Evolutionary conservation across 2,329 filamentous ascomycete genomes (phyloP).

Genomic region (Thielaviopsis punctulata): DNA sequence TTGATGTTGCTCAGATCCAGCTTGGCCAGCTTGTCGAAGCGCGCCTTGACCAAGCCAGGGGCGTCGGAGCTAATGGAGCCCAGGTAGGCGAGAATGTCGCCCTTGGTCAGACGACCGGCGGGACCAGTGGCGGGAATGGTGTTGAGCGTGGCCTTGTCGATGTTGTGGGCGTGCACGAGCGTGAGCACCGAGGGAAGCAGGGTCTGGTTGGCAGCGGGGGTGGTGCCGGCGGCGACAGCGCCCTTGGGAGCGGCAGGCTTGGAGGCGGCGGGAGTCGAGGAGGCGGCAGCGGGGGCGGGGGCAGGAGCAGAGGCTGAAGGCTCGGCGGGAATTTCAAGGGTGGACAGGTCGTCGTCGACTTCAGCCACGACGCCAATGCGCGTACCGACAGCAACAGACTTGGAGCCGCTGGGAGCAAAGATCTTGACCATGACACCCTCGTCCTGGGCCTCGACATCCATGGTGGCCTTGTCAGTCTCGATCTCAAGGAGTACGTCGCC

Average conservation of each 20-base stretch:
- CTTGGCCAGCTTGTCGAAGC: slow-evolving; percentile 59
- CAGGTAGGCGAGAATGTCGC: slow-evolving; percentile 81
- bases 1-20: slow-evolving; percentile 95
- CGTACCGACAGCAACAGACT: slow-evolving; percentile 59
- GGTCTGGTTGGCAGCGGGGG: slow-evolving; percentile 28
- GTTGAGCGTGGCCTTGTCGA: slow-evolving; percentile 57
- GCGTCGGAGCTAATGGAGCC: slow-evolving; percentile 59
- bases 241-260: slow-evolving; percentile 14
- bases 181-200: slow-evolving; percentile 70
- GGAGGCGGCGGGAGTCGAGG: slow-evolving; percentile 10
- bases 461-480: slow-evolving; percentile 85
- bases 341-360: slow-evolving; percentile 58
- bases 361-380: slow-evolving; percentile 76
- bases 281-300: slow-evolving; percentile 7
- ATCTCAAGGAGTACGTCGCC: slow-evolving; percentile 83
- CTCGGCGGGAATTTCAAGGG: slow-evolving; percentile 59
- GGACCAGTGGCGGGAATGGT: slow-evolving; percentile 81
- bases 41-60: slow-evolving; percentile 51
- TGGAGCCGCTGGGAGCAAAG: slow-evolving; percentile 52
- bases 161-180: slow-evolving; percentile 60
- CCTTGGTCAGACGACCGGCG: slow-evolving; percentile 77
- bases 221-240: slow-evolving; percentile 19
- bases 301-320: slow-evolving; percentile 24
- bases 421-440: slow-evolving; percentile 80
- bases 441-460: slow-evolving; percentile 88